Conservation (phyloP, 306 rosid genomes). For the Mucuna pruriens region DNA sequence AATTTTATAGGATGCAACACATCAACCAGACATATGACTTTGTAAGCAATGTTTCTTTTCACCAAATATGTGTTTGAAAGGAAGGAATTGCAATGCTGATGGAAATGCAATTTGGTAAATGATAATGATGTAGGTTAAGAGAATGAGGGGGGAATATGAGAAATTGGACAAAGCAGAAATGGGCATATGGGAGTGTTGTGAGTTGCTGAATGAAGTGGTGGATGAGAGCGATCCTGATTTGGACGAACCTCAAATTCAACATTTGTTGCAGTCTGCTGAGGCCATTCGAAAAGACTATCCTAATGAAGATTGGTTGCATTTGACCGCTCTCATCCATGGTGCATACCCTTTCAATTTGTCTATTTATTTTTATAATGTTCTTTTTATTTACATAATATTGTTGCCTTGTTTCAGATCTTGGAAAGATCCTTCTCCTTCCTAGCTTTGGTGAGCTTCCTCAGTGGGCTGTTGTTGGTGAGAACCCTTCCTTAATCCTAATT, state of each 20-base stretch:
- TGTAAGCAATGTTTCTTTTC: too few relatives aligned
- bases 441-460: slow-evolving; percentile 51
- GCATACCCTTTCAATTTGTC: not conserved
- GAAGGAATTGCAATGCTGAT: too few relatives aligned
- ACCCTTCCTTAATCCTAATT: not conserved
- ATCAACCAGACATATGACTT: too few relatives aligned
- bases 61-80: too few relatives aligned
- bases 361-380: not conserved
- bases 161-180: too few relatives aligned
- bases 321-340: slow-evolving; percentile 56
- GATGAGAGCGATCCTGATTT: slow-evolving; percentile 48
- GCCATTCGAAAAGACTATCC: slow-evolving; percentile 47
- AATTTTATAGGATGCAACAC: too few relatives aligned
- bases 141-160: too few relatives aligned
- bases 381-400: not conserved
- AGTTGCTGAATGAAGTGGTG: slow-evolving; percentile 49
- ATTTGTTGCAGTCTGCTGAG: slow-evolving; percentile 42
- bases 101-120: too few relatives aligned
- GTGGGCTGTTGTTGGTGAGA: slow-evolving; percentile 59
- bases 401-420: slow-evolving; percentile 49
- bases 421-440: slow-evolving; percentile 51
- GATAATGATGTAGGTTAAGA: too few relatives aligned
- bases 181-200: too few relatives aligned
- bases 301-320: slow-evolving; percentile 48
- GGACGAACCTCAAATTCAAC: slow-evolving; percentile 46